These are phyloP conservation scores for Diatrype stigma DNA, from an alignment of 2,329 filamentous ascomycete genomes.

Conservation along the genomic window DNA sequence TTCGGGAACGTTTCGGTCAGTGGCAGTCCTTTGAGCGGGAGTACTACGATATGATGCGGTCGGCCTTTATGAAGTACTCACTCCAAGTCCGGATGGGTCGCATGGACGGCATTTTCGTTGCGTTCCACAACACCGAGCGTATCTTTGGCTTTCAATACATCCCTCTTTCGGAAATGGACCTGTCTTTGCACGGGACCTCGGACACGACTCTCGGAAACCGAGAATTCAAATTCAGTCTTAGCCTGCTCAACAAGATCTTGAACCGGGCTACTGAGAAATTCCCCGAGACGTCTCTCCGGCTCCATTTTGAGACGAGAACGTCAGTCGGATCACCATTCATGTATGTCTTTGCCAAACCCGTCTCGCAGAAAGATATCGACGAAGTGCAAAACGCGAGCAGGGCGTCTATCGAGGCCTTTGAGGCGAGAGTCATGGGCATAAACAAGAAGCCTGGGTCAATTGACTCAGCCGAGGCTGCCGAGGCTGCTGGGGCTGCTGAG, in stretches of 20 bases:
- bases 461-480: constrained; percentile 21
- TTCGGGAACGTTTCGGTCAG: constrained; percentile 67
- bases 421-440: constrained; percentile 57
- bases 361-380: constrained; percentile 67
- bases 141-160: constrained; percentile 99
- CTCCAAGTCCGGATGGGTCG: constrained; percentile 93
- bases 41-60: constrained; percentile 93
- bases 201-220: constrained; percentile 66
- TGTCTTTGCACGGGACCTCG: constrained; percentile 75
- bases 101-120: constrained; percentile 98
- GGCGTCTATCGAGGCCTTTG: constrained; percentile 63
- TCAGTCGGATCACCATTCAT: constrained; percentile 58
- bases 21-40: constrained; percentile 94
- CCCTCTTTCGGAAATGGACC: constrained; percentile 79
- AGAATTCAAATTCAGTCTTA: constrained; percentile 80
- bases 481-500: too few species aligned
- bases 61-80: constrained; percentile 94
- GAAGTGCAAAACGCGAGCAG: constrained; percentile 67
- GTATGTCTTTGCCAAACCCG: constrained; percentile 87
- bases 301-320: constrained; percentile 76
- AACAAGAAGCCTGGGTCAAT: constrained; percentile 28
- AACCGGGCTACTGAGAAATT: constrained; percentile 71
- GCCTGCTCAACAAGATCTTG: constrained; percentile 74
- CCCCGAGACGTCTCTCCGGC: constrained; percentile 69
- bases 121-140: constrained; percentile 88